Percentiles rank a stretch among this genome's conserved stretches.
Evolutionary conservation across 106 monocot species (phyloP).

Genomic region (Apostasia shenzhenica): DNA sequence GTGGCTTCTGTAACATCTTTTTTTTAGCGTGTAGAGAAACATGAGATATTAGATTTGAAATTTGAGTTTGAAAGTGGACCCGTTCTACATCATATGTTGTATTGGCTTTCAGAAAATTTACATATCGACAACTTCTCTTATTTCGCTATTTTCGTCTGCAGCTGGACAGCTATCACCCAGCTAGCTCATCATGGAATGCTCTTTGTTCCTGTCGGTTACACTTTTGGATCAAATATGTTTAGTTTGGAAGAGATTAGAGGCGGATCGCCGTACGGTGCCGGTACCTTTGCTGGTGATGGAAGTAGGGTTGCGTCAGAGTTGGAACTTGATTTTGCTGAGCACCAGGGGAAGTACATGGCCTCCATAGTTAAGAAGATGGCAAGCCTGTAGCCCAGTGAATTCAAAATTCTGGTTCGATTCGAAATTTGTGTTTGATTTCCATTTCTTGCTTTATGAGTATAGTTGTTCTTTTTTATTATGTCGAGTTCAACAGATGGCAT

Average conservation of each 20-base stretch:
- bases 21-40: no score
- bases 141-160: conserved; percentile 13
- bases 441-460: neutral
- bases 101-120: no score
- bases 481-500: neutral
- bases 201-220: conserved; percentile 27
- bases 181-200: conserved; percentile 74
- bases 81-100: no score
- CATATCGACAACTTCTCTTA: no score
- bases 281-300: conserved; percentile 56
- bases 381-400: conserved; percentile 2
- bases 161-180: conserved; percentile 78
- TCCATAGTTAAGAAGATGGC: conserved; percentile 38
- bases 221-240: conserved; percentile 70
- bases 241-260: conserved; percentile 51
- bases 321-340: conserved; percentile 55
- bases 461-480: neutral
- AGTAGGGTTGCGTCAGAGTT: conserved; percentile 32
- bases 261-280: conserved; percentile 66
- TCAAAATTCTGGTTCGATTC: neutral
- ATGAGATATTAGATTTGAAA: no score
- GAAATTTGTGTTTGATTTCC: neutral
- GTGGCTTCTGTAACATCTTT: no score
- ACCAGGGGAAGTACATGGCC: conserved; percentile 73
- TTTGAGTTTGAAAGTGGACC: no score